Evolutionary conservation across 768 basidiomycete species (phyloP), one percentile per base, ranked within the genome.

Genomic region (Pisolithus sp.): DNA sequence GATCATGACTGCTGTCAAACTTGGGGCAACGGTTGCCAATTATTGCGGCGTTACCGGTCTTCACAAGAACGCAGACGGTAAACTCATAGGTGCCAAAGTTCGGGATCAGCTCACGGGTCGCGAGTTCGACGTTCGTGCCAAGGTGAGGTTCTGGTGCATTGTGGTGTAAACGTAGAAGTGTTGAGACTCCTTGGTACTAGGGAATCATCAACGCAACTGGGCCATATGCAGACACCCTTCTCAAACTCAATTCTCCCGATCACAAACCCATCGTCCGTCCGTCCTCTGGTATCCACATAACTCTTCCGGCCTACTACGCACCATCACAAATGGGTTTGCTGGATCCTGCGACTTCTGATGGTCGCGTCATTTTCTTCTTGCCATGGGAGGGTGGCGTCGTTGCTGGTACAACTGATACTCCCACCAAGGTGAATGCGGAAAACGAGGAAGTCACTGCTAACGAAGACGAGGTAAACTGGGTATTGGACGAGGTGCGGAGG

Each of bases 351-450:
- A 96, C 96, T 4, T 92, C 89, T 0, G 95, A 99, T 57, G 95
- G 95, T 0, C 86, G 95, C 24, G 94, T 99, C 50, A 95, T 99
- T 64, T 99, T 97, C 79, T 96, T 99, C 80, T 80, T 99, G 9
- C 95, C 95, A 0, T 99, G 96, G 95, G 86, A 97, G 71, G 95
- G 95, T 8, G 92, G 87, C 73, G 93, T 93, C 38, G 93, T 99
- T 56, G 95, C 95, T 2, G 95, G 95, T 23, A 97, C 96, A 2
- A 99, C 95, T 7, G 95, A 99, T 67, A 78, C 88, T 0, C 86
- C 87, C 0, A 83, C 87, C 3, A 63, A 71, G 2, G 87, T 95
- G 49, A 74, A 76, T 30, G 76, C 77, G 13, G 55, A 64, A 17
- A 62, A 60, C 9, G 62, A 78, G 36, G 83, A 93, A 57, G 94